Percentiles rank a stretch among this genome's conserved stretches.
Evolutionary conservation across 2,329 filamentous ascomycete species (phyloP).

Genomic region (Phialocephala subalpina): DNA sequence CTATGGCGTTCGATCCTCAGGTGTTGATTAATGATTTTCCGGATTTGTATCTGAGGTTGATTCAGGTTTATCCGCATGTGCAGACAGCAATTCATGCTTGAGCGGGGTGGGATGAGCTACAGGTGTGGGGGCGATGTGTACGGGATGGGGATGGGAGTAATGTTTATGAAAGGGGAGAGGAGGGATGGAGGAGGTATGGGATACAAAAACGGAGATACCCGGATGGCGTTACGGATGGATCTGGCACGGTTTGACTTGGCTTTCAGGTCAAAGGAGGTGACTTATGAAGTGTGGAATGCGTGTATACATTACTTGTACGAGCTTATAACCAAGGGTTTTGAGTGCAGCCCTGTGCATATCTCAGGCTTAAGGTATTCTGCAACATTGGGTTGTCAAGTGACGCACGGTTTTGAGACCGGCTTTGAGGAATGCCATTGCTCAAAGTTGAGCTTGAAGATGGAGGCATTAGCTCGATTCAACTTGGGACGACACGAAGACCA

Average conservation of each 20-base stretch:
- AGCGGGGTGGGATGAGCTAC: too few relatives aligned
- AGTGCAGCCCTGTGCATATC: not conserved
- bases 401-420: not conserved
- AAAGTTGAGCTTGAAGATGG: too few relatives aligned
- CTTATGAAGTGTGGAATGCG: not conserved
- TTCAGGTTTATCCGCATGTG: constrained; percentile 83
- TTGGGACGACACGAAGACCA: too few relatives aligned
- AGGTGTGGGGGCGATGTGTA: not conserved
- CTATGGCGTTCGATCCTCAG: constrained; percentile 72
- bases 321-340: not conserved
- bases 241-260: not conserved
- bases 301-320: constrained; percentile 1
- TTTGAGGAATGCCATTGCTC: not conserved
- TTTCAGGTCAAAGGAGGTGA: not conserved
- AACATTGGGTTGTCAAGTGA: not conserved
- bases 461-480: too few relatives aligned
- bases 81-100: constrained; percentile 64
- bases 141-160: not conserved
- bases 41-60: constrained; percentile 81
- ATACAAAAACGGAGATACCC: constrained; percentile 8
- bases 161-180: not conserved
- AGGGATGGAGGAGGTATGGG: not conserved
- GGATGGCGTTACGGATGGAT: constrained; percentile 3
- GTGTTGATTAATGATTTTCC: constrained; percentile 83
- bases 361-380: not conserved